A percentile compares a stretch with the other conserved stretches of the same genome.
Conservation (phyloP, 2,329 filamentous ascomycete species). For the Dactylonectria estremocensis region DNA sequence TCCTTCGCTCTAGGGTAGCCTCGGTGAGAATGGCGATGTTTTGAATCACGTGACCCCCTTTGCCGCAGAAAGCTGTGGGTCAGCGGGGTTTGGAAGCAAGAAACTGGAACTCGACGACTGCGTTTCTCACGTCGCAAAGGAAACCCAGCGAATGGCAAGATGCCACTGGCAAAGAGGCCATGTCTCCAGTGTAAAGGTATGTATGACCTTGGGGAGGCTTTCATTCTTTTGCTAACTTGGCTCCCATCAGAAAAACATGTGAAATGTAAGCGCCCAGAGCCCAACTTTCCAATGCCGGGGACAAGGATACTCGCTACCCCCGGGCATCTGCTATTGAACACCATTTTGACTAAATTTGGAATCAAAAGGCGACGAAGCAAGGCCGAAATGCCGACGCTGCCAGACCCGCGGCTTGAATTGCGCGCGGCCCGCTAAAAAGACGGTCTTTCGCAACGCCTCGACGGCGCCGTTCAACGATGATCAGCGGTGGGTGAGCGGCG, state of each 20-base stretch:
- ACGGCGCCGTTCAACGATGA: conserved; percentile 52
- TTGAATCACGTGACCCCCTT: conserved; percentile 12
- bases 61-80: conserved; percentile 13
- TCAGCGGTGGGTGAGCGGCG: conserved; percentile 57
- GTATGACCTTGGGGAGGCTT: not conserved
- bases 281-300: not conserved
- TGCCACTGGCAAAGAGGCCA: conserved; percentile 54
- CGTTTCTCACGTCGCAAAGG: not conserved
- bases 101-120: conserved; percentile 6
- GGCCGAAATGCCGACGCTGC: conserved; percentile 55
- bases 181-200: conserved; percentile 56
- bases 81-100: conserved; percentile 31
- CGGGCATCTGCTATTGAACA: not conserved
- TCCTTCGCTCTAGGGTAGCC: conserved; percentile 19
- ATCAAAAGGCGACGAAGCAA: conserved; percentile 56
- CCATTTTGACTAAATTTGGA: conserved; percentile 1
- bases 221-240: conserved; percentile 31
- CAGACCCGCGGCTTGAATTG: conserved; percentile 53
- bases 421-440: conserved; percentile 52
- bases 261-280: conserved; percentile 49
- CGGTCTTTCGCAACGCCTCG: conserved; percentile 56
- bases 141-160: conserved; percentile 29
- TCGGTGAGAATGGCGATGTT: conserved; percentile 31
- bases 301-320: conserved; percentile 12
- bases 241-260: conserved; percentile 52